These are phyloP conservation scores for Maudiozyma serrabonitensis DNA, from an alignment of 805 yeast species.

Conservation along the genomic window DNA sequence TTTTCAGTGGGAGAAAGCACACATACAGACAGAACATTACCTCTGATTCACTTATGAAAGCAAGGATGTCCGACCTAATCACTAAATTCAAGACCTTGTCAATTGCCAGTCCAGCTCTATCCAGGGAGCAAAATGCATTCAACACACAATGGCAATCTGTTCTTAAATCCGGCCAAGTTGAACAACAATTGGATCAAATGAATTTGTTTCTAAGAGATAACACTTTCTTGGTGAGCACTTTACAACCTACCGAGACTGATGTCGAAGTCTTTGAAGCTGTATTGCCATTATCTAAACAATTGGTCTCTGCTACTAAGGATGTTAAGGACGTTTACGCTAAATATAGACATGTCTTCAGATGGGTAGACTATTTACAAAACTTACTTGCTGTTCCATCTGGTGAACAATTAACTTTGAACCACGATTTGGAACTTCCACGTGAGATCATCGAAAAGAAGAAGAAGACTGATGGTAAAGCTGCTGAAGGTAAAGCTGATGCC, in stretches of 20 bases:
- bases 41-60: no score
- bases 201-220: conserved; percentile 59
- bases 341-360: conserved; percentile 80
- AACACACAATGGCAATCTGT: conserved; percentile 73
- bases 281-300: conserved; percentile 47
- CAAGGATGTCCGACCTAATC: conserved; percentile 24
- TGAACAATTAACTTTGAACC: conserved; percentile 50
- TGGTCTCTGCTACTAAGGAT: conserved; percentile 39
- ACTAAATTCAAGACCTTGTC: conserved; percentile 21
- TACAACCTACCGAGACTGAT: conserved; percentile 58
- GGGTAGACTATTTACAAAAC: conserved; percentile 84
- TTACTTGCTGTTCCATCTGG: conserved; percentile 45
- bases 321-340: conserved; percentile 43
- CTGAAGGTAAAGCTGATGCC: conserved; percentile 9
- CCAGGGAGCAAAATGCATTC: conserved; percentile 54
- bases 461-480: conserved; percentile 27
- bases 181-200: conserved; percentile 44
- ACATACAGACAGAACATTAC: no score
- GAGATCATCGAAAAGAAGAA: conserved; percentile 54
- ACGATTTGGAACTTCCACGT: conserved; percentile 58
- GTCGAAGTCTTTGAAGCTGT: conserved; percentile 56
- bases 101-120: conserved; percentile 22
- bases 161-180: conserved; percentile 44
- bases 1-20: no score
- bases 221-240: conserved; percentile 62